Conservation (phyloP, 352 stramenopile genomes). For the Globisporangium spinosum region DNA sequence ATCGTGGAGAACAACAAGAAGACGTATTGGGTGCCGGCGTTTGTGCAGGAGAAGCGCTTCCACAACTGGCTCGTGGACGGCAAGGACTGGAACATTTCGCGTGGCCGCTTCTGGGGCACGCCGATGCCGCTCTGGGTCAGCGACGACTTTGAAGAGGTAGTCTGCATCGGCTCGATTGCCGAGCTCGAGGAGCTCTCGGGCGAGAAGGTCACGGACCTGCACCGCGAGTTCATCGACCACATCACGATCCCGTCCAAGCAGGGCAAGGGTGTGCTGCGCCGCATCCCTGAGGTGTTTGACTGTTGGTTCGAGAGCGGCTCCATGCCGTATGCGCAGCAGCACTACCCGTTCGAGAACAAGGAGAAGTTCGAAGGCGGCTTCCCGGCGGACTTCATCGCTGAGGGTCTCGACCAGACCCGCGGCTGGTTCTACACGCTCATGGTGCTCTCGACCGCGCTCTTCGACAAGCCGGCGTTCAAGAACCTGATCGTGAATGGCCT, state of each 20-base stretch:
- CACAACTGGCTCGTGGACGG: conserved; percentile 99
- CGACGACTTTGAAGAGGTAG: conserved; percentile 96
- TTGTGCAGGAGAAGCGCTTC: conserved; percentile 99
- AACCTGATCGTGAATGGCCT: conserved; percentile 99
- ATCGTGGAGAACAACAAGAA: conserved; percentile 89
- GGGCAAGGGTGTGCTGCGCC: conserved; percentile 81
- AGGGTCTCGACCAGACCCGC: conserved; percentile 99
- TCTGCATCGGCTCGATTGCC: conserved; percentile 96
- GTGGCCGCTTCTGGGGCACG: conserved; percentile 99
- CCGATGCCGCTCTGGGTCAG: conserved; percentile 98
- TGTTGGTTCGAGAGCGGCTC: conserved; percentile 99
- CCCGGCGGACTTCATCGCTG: conserved; percentile 98
- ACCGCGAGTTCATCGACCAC: conserved; percentile 98
- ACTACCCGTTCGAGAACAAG: conserved; percentile 99
- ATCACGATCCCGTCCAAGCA: conserved; percentile 96
- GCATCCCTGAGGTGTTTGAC: conserved; percentile 95
- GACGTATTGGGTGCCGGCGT: conserved; percentile 82
- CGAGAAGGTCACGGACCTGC: conserved; percentile 92
- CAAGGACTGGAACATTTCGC: conserved; percentile 98
- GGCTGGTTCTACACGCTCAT: conserved; percentile 99
- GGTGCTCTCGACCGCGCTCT: conserved; percentile 98
- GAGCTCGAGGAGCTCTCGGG: conserved; percentile 95
- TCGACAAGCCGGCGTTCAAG: conserved; percentile 99
- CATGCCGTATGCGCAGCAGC: conserved; percentile 99
- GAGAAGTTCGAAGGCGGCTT: conserved; percentile 95